phyloP scores from a whole-genome alignment of 345 rosid genomes.

The Cardamine resedifolia region DNA sequence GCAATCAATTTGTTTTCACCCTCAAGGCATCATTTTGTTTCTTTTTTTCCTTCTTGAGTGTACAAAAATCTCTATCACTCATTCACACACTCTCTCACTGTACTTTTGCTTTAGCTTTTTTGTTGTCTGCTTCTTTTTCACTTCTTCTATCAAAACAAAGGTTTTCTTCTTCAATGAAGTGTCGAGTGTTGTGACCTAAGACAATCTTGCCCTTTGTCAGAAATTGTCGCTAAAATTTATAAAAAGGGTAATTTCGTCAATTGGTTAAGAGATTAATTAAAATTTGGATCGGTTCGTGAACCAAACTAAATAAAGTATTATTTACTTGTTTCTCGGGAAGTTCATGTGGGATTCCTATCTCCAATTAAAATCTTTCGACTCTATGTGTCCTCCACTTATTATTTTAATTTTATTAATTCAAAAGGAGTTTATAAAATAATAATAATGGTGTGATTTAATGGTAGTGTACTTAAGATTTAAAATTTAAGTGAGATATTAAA shows the following conservation, averaged over 20 bases:
- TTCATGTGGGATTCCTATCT: conserved; percentile 40
- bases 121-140: conserved; percentile 38
- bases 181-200: conserved; percentile 29
- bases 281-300: conserved; percentile 37
- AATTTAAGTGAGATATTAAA: conserved; percentile 3
- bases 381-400: conserved; percentile 13
- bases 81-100: conserved; percentile 23
- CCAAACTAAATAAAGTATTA: conserved; percentile 32
- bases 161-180: conserved; percentile 42
- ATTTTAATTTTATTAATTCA: neutral
- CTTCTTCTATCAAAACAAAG: conserved; percentile 31
- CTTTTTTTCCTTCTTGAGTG: conserved; percentile 28
- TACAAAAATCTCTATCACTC: conserved; percentile 29
- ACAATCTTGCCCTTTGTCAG: conserved; percentile 42
- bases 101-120: conserved; percentile 40
- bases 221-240: conserved; percentile 11
- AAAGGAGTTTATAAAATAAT: neutral
- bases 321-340: conserved; percentile 43
- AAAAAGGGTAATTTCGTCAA: conserved; percentile 22
- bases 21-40: conserved; percentile 46
- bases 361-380: conserved; percentile 26
- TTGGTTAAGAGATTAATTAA: conserved; percentile 8
- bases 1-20: conserved; percentile 39
- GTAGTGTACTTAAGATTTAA: conserved; percentile 8
- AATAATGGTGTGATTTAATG: conserved; percentile 2